phyloP scores from a whole-genome alignment of 306 rosid genomes.

The Morella rubra region DNA sequence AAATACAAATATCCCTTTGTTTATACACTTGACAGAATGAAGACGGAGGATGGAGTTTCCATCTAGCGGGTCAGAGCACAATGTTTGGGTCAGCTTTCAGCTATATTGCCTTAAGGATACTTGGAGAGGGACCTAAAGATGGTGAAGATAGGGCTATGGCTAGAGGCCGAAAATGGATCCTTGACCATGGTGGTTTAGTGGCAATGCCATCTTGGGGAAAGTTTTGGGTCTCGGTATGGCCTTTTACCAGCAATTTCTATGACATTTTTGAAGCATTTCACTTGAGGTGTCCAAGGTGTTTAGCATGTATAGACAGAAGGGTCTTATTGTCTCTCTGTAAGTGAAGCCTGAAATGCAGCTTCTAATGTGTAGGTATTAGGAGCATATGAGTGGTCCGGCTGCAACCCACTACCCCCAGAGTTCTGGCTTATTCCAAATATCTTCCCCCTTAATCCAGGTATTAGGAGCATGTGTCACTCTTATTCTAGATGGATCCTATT shows the following conservation, averaged over 20 bases:
- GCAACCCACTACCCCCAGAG: no score
- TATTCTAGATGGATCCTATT: no score
- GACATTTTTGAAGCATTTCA: no score
- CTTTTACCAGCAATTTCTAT: background rate
- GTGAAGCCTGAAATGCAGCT: background rate
- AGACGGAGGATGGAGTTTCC: conserved; percentile 83
- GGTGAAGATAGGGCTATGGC: conserved; percentile 36
- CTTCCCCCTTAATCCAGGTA: no score
- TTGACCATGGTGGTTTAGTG: conserved; percentile 54
- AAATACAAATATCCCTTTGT: background rate
- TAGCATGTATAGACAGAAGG: no score
- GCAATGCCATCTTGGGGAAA: conserved; percentile 78
- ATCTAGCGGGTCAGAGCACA: conserved; percentile 64
- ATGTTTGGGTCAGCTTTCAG: conserved; percentile 66
- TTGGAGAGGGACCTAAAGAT: conserved; percentile 24
- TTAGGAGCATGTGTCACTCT: no score
- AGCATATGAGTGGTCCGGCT: conserved; percentile 58
- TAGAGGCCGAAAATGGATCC: conserved; percentile 60
- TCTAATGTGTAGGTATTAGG: conserved; percentile 46
- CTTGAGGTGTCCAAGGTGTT: no score
- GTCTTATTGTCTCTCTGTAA: no score
- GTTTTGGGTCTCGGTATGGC: conserved; percentile 54
- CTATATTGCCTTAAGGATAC: conserved; percentile 58
- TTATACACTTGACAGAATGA: conserved; percentile 41
- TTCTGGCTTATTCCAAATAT: no score